Conservation (phyloP, 768 basidiomycete genomes). For the Amanita rimosa region DNA sequence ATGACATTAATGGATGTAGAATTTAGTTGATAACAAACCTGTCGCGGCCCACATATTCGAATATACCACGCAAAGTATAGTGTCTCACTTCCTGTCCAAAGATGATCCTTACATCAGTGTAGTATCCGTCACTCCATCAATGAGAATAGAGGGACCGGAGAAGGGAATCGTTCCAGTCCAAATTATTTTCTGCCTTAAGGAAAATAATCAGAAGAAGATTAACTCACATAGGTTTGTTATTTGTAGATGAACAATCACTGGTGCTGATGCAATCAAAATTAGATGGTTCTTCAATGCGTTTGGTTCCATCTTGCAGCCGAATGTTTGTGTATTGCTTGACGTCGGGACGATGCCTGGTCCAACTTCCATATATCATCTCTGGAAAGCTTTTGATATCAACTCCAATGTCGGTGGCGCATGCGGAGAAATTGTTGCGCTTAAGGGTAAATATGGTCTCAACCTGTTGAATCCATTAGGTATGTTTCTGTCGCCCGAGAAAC, state of each 20-base stretch:
- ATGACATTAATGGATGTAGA: constrained; percentile 21
- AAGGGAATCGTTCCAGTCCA: constrained; percentile 83
- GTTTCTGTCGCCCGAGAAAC: neutral
- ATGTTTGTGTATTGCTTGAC: constrained; percentile 87
- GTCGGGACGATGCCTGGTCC: constrained; percentile 77
- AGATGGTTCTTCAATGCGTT: constrained; percentile 94
- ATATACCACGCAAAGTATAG: constrained; percentile 83
- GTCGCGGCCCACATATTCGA: constrained; percentile 91
- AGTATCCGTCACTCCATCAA: constrained; percentile 76
- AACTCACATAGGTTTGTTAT: constrained; percentile 50
- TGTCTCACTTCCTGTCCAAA: neutral
- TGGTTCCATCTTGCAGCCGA: constrained; percentile 72
- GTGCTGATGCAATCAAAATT: neutral
- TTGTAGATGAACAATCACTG: neutral
- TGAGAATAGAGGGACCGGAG: constrained; percentile 74
- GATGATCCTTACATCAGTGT: constrained; percentile 3
- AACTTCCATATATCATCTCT: constrained; percentile 82
- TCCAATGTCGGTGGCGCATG: constrained; percentile 89
- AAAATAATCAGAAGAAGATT: constrained; percentile 94
- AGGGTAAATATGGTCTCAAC: constrained; percentile 72
- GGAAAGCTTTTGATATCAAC: constrained; percentile 93
- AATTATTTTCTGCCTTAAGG: constrained; percentile 85
- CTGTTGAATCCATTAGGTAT: constrained; percentile 63
- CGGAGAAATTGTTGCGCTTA: constrained; percentile 91
- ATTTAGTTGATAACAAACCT: constrained; percentile 67